Evolutionary conservation across 2,329 filamentous ascomycete species (phyloP), one percentile per base, ranked within the genome.

Genomic region (Fusarium napiforme): DNA sequence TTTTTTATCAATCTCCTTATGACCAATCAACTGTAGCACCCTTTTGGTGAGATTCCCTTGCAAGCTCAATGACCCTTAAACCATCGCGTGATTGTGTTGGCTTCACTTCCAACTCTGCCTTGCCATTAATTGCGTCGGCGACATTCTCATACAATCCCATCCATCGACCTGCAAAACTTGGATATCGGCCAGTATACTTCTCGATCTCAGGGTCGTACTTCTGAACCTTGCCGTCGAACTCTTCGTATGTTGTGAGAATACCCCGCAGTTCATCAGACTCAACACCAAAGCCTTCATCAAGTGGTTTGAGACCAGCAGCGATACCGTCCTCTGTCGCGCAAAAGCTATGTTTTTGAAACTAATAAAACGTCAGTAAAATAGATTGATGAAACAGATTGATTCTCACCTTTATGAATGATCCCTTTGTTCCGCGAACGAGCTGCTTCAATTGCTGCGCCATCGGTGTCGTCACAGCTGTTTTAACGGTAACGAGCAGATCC

Each of bases 301-400:
- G 50, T 0, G 75, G 71, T 5, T 62, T 67, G 4, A 65, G 53
- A 7, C 69, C 75, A 6, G 67, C 52, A 3, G 52, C 62, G 16
- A 75, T 76, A 5, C 75, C 64, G 15, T 77, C 75, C 21, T 77
- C 75, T n/a, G 75, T 74, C 9, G 83, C 82, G 59, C 82, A 82
- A 19, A 79, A 82, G 6, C 71, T 76, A 40, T 78, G 79, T 36
- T 78, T 76, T 56, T 86, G 90, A 90, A 9, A 89, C 90, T 34
- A 90, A 72, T 87, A 81, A 81, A 9, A 7, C 86, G 84, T 43
- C 3, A 47, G 8, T 7, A 2, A 11, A 10, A 30, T 11, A 30
- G 9, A 3, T 11, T 30, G 30, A 30, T 10, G 9, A 11, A 30
- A 30, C 9, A 10, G 9, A 30, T 11, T 30, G 9, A 30, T 12